phyloP scores from a whole-genome alignment of 1,284 basidiomycete genomes.

The Cystobasidium slooffiae region DNA sequence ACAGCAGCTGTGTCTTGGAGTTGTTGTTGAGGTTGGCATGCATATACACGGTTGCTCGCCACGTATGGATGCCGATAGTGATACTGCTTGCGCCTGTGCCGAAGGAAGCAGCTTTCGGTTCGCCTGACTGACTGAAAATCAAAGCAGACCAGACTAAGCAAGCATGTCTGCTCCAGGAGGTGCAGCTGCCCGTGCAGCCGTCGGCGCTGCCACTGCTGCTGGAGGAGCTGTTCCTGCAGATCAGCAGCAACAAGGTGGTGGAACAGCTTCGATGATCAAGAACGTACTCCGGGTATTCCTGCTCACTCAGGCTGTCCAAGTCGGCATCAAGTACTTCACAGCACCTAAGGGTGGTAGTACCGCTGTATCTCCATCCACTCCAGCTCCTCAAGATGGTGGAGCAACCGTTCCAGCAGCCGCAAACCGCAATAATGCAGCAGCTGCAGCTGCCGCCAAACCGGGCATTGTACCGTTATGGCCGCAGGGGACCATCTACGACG shows the following conservation, averaged over 20 bases:
- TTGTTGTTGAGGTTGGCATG: no score
- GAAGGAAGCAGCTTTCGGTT: not conserved
- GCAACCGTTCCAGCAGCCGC: conserved; percentile 5
- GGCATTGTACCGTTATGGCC: conserved; percentile 56
- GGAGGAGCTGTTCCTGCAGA: conserved; percentile 18
- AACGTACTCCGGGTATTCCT: conserved; percentile 27
- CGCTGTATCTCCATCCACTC: not conserved
- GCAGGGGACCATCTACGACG: conserved; percentile 59
- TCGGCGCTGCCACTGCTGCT: conserved; percentile 27
- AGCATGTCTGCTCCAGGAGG: conserved; percentile 21
- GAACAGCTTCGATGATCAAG: conserved; percentile 29
- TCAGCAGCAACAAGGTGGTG: conserved; percentile 13
- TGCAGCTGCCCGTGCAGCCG: conserved; percentile 17
- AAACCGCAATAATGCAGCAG: not conserved
- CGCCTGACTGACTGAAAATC: not conserved
- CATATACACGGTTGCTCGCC: no score
- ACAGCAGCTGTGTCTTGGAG: no score
- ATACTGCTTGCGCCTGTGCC: no score
- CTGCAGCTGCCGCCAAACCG: conserved; percentile 4
- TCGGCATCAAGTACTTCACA: conserved; percentile 40
- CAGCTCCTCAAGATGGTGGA: not conserved
- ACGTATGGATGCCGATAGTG: no score
- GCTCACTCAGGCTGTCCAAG: conserved; percentile 33
- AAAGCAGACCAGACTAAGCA: not conserved
- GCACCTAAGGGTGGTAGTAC: not conserved